Conservation (phyloP, 1,139 yeast species). For the Candida sojae region DNA sequence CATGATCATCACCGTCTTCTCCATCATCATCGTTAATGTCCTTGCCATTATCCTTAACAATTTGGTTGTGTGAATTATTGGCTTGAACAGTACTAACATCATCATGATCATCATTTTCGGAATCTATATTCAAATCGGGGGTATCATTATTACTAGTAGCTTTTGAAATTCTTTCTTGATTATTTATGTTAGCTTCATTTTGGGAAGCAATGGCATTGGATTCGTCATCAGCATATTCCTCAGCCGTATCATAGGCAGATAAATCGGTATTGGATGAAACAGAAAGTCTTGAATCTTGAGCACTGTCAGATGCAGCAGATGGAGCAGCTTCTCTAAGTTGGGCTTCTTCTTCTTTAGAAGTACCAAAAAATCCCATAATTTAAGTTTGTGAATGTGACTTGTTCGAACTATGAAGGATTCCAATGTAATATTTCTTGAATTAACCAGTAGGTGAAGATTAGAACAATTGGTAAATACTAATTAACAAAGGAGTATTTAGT, state of each 20-base stretch:
- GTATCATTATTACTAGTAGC: neutral
- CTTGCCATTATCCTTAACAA: neutral
- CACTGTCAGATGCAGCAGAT: conserved; percentile 7
- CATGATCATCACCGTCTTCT: neutral
- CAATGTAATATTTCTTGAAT: neutral
- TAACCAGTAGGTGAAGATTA: neutral
- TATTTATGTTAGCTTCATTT: too few species aligned
- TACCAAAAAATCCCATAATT: conserved; percentile 33
- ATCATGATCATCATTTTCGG: neutral
- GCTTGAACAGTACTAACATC: conserved; percentile 5
- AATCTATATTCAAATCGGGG: neutral
- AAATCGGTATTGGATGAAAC: conserved; percentile 20
- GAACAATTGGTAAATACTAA: neutral
- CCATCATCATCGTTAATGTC: neutral
- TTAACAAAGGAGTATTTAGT: too few species aligned
- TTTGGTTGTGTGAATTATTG: neutral
- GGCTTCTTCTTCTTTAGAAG: conserved; percentile 38
- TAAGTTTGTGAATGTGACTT: too few species aligned
- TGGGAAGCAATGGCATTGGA: neutral
- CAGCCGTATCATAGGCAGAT: conserved; percentile 41
- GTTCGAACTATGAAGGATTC: too few species aligned
- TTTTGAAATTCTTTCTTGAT: neutral
- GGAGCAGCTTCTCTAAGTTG: conserved; percentile 37
- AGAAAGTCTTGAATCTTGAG: conserved; percentile 15
- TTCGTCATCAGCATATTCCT: neutral